These are phyloP conservation scores for Bipolaris cookei DNA, from an alignment of 2,329 filamentous ascomycete species.

Conservation along the genomic window DNA sequence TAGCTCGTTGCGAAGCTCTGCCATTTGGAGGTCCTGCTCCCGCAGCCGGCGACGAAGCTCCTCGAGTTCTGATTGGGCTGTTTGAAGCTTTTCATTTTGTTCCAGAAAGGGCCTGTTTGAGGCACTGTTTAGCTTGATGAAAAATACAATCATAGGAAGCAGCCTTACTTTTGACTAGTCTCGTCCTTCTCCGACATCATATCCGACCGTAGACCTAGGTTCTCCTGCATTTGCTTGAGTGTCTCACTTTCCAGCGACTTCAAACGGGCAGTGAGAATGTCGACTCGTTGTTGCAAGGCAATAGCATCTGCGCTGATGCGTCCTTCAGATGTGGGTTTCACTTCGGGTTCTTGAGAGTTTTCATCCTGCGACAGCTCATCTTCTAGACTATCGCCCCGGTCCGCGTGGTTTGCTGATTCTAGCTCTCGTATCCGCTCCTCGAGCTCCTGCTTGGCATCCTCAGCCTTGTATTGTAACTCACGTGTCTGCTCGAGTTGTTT, in stretches of 20 bases:
- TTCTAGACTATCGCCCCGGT: conserved; percentile 46
- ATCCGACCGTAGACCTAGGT: conserved; percentile 47
- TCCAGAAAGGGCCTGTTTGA: conserved; percentile 45
- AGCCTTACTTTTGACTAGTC: conserved; percentile 39
- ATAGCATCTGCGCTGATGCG: conserved; percentile 44
- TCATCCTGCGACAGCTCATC: conserved; percentile 50
- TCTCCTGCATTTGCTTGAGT: conserved; percentile 52
- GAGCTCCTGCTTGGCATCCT: conserved; percentile 56
- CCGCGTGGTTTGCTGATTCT: conserved; percentile 41
- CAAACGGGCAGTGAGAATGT: conserved; percentile 45
- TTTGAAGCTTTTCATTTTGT: conserved; percentile 48
- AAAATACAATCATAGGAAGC: background rate
- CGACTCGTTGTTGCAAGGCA: conserved; percentile 50
- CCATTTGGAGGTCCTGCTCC: conserved; percentile 46
- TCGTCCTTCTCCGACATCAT: conserved; percentile 47
- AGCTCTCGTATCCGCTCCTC: conserved; percentile 54
- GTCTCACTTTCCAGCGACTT: conserved; percentile 50
- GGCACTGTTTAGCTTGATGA: background rate
- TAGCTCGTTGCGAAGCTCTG: conserved; percentile 47
- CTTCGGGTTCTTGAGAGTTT: conserved; percentile 30
- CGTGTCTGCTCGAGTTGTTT: conserved; percentile 57
- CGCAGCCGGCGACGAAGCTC: conserved; percentile 44
- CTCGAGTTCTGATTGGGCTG: conserved; percentile 43
- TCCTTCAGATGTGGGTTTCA: conserved; percentile 27
- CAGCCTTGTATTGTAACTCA: conserved; percentile 56